Base-by-base conservation (phyloP, 2,329 filamentous ascomycete species). In the Coniochaeta sp. region DNA sequence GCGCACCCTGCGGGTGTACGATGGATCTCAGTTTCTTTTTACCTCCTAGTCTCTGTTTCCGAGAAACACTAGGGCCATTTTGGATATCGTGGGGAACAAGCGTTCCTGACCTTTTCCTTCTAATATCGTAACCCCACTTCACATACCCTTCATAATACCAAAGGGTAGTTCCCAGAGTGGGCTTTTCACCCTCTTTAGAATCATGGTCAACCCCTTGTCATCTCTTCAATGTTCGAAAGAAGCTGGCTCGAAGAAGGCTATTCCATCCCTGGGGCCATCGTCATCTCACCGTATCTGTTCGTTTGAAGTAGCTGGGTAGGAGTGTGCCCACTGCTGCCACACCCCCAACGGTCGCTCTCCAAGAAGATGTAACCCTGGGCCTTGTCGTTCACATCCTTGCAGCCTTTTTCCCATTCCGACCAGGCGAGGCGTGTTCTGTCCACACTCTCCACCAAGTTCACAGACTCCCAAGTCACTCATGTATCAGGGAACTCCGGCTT, bases 401-500 rank as follows among this genome's bases (percentile, higher is more conserved):
- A 68, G 65, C 63, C 66, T 68, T 67, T 69, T 52, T 56, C 12
- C 54, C 69, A 68, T 70, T 70, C 70, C 65, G 61, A 71, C 71
- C 69, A 69, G 69, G 71, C 74, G 73, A 73, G 74, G 74, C 66
- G 68, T 63, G 67, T 67, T 67, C 70, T 62, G 65, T 30, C 38
- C 54, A 56, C 54, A 65, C 65, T 66, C 64, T 63, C 65, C 64
- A 65, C 64, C 64, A 68, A 66, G 65, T 65, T 66, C 70, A 71
- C 68, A 71, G 69, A 69, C 67, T 65, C 30, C n/a, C 64, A 66
- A 66, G 69, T 68, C 68, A 69, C 67, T 68, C 67, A 69, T 78
- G 77, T 79, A 75, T 77, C 77, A 79, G 73, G 73, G 73, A 76
- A 28, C 73, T 71, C 76, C 77, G 77, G 78, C 75, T 77, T 75